Evolutionary conservation across 306 rosid genomes (phyloP).

Genomic region (Quercus wislizeni): DNA sequence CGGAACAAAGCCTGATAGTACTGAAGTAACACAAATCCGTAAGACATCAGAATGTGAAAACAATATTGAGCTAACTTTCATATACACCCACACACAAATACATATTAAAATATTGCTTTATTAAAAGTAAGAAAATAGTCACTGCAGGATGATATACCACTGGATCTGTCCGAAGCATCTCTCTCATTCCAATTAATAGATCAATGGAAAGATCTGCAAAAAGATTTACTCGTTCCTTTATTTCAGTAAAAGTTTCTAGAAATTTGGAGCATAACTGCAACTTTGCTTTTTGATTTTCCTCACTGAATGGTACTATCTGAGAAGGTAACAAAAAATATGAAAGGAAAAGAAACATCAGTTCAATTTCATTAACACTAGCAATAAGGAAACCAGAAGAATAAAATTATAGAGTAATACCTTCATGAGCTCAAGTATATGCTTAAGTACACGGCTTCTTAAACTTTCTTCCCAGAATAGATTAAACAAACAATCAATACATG

Average conservation of each 20-base stretch:
- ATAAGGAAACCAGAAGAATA: conserved; percentile 12
- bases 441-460: conserved; percentile 69
- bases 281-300: conserved; percentile 76
- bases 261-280: conserved; percentile 83
- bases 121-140: conserved; percentile 17
- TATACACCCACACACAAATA: conserved; percentile 3
- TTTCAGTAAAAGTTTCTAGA: conserved; percentile 80
- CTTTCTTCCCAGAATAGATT: conserved; percentile 91
- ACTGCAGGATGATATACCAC: conserved; percentile 46
- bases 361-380: conserved; percentile 5
- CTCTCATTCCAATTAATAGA: conserved; percentile 83
- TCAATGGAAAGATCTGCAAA: conserved; percentile 71
- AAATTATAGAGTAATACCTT: conserved; percentile 52
- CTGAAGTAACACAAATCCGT: conserved; percentile 41
- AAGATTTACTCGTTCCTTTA: conserved; percentile 71
- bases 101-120: background rate
- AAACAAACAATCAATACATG: conserved; percentile 75
- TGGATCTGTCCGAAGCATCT: conserved; percentile 60
- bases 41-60: conserved; percentile 28
- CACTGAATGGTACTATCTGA: conserved; percentile 64
- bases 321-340: conserved; percentile 16
- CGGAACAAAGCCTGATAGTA: conserved; percentile 91
- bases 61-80: conserved; percentile 18
- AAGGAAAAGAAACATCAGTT: conserved; percentile 20
- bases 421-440: conserved; percentile 80